Conservation (phyloP, 139 green algal species). For the Spirogloea muscicola region DNA sequence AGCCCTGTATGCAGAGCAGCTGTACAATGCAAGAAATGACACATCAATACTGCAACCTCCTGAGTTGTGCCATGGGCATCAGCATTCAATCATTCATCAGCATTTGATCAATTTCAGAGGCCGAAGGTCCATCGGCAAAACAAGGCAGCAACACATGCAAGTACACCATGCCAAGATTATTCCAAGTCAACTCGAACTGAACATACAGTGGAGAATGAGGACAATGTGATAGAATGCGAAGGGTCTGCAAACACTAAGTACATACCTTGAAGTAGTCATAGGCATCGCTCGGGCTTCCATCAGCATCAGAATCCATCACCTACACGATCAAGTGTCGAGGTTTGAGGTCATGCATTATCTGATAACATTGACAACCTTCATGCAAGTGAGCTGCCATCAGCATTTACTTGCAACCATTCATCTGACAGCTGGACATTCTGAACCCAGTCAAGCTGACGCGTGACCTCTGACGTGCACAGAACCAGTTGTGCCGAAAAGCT, state of each 20-base stretch:
- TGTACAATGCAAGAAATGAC: constrained; percentile 1
- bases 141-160: neutral
- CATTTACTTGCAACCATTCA: no score
- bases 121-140: neutral
- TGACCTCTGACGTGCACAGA: no score
- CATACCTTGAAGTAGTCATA: constrained; percentile 88
- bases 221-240: constrained; percentile 1
- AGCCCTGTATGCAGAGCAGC: constrained; percentile 89
- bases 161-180: neutral
- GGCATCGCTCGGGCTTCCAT: constrained; percentile 69
- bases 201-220: neutral
- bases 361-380: no score
- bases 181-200: neutral
- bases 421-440: no score
- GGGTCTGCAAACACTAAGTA: neutral
- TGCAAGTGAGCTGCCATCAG: no score
- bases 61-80: neutral
- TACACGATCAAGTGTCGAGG: neutral
- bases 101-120: neutral
- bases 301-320: constrained; percentile 85
- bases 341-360: no score
- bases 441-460: no score
- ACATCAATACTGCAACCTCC: neutral
- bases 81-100: constrained; percentile 1
- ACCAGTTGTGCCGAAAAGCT: no score